phyloP scores from a whole-genome alignment of 306 rosid genomes.

The Glycine latifolia region DNA sequence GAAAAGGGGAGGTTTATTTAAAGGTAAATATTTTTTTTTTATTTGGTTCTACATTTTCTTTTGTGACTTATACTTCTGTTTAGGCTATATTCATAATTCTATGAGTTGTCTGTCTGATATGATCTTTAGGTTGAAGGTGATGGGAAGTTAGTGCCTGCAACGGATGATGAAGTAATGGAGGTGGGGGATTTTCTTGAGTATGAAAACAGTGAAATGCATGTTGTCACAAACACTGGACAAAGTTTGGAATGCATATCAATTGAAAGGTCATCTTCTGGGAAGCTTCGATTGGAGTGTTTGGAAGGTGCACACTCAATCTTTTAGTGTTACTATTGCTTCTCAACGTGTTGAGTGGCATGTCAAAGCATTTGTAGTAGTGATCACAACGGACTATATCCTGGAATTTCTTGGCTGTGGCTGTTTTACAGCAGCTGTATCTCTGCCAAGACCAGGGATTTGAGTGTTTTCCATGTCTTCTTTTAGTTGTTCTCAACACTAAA shows the following conservation, averaged over 20 bases:
- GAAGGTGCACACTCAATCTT: slow-evolving; percentile 66
- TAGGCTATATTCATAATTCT: slow-evolving; percentile 32
- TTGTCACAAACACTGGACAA: slow-evolving; percentile 61
- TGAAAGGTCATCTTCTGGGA: slow-evolving; percentile 69
- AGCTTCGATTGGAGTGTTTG: slow-evolving; percentile 72
- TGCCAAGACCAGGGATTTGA: slow-evolving; percentile 17
- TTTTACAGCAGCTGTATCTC: slow-evolving; percentile 3
- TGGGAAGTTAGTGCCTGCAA: slow-evolving; percentile 98
- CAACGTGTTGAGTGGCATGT: slow-evolving; percentile 9
- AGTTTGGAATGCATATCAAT: slow-evolving; percentile 64
- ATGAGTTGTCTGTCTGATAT: slow-evolving; percentile 39
- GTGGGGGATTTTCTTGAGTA: slow-evolving; percentile 85
- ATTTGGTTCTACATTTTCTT: slow-evolving; percentile 32
- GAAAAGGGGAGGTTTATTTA: slow-evolving; percentile 15
- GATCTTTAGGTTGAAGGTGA: slow-evolving; percentile 90
- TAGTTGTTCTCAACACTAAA: slow-evolving; percentile 1
- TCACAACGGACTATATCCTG: slow-evolving; percentile 16
- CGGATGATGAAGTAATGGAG: slow-evolving; percentile 94
- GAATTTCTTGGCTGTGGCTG: slow-evolving; percentile 25
- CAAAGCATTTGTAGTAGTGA: slow-evolving; percentile 23
- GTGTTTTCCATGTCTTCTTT: background rate
- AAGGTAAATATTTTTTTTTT: slow-evolving; percentile 2
- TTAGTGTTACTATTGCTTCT: slow-evolving; percentile 27
- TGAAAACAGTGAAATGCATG: slow-evolving; percentile 74
- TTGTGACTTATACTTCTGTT: slow-evolving; percentile 12